Evolutionary conservation across 2,329 filamentous ascomycete genomes (phyloP).

Genomic region (Colletotrichum viniferum): DNA sequence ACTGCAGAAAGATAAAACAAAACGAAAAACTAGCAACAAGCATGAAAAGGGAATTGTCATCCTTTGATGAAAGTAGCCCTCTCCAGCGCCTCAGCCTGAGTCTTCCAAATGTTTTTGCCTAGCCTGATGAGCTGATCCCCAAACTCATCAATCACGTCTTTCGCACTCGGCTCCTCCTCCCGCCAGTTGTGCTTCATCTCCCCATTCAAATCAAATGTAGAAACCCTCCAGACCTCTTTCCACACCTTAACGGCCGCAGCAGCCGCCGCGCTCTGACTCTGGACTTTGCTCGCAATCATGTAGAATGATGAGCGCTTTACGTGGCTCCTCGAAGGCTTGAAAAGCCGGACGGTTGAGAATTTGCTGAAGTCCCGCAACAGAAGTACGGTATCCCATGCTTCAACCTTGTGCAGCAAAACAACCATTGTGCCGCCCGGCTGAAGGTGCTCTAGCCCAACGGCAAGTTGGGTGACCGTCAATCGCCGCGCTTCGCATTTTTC

Average conservation of each 20-base stretch:
- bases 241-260: conserved; percentile 39
- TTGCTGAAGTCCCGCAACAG: conserved; percentile 43
- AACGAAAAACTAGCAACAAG: background rate
- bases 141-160: background rate
- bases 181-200: background rate
- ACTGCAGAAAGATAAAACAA: background rate
- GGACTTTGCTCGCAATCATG: conserved; percentile 49
- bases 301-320: conserved; percentile 55
- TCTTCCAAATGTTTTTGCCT: background rate
- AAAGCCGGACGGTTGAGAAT: conserved; percentile 44
- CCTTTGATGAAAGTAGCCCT: background rate
- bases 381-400: conserved; percentile 40
- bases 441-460: conserved; percentile 47
- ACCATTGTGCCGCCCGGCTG: conserved; percentile 52
- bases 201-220: conserved; percentile 32
- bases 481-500: conserved; percentile 38
- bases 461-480: conserved; percentile 42
- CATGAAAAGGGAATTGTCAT: background rate
- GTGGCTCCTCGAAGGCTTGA: conserved; percentile 48
- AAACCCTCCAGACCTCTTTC: conserved; percentile 41
- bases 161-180: background rate
- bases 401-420: conserved; percentile 53
- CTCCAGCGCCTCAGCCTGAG: background rate
- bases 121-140: background rate
- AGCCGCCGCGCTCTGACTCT: conserved; percentile 34